Conservation (phyloP, 768 basidiomycete species). For the Tricholoma flavovirens region DNA sequence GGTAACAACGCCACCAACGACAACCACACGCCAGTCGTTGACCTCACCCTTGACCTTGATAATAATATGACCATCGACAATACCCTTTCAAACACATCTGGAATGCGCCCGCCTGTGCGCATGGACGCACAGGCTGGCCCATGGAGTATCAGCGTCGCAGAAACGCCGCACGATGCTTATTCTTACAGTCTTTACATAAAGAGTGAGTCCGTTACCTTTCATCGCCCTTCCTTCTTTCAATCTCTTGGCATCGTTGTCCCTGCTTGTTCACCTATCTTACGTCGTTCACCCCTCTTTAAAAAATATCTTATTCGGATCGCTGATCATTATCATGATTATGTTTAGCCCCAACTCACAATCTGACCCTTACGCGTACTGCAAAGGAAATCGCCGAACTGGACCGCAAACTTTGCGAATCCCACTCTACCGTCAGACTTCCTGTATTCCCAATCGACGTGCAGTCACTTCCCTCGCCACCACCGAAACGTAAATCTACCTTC, state of each 20-base stretch:
- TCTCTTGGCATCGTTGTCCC: slow-evolving; percentile 3
- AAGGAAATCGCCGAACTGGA: slow-evolving; percentile 80
- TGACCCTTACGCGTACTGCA: slow-evolving; percentile 76
- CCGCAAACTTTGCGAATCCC: slow-evolving; percentile 64
- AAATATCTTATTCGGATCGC: slow-evolving; percentile 9
- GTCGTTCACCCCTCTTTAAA: neutral
- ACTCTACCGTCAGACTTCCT: slow-evolving; percentile 54
- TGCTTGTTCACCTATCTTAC: neutral
- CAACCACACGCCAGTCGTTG: slow-evolving; percentile 10
- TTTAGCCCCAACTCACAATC: slow-evolving; percentile 82
- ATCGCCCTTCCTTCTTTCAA: slow-evolving; percentile 2
- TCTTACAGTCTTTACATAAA: slow-evolving; percentile 85
- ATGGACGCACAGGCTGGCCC: slow-evolving; percentile 75
- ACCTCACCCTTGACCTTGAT: slow-evolving; percentile 15
- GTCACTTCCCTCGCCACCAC: slow-evolving; percentile 41
- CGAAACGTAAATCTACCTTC: slow-evolving; percentile 79
- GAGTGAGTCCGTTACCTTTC: slow-evolving; percentile 52
- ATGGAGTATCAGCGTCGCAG: slow-evolving; percentile 86
- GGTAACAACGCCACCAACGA: slow-evolving; percentile 16
- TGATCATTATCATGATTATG: slow-evolving; percentile 19
- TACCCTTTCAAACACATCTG: slow-evolving; percentile 17
- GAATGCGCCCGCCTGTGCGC: slow-evolving; percentile 46
- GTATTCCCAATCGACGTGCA: slow-evolving; percentile 55
- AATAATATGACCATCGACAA: slow-evolving; percentile 19
- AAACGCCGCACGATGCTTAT: slow-evolving; percentile 68